These are phyloP conservation scores for Suillus placidus DNA, from an alignment of 768 basidiomycete genomes.

Conservation along the genomic window DNA sequence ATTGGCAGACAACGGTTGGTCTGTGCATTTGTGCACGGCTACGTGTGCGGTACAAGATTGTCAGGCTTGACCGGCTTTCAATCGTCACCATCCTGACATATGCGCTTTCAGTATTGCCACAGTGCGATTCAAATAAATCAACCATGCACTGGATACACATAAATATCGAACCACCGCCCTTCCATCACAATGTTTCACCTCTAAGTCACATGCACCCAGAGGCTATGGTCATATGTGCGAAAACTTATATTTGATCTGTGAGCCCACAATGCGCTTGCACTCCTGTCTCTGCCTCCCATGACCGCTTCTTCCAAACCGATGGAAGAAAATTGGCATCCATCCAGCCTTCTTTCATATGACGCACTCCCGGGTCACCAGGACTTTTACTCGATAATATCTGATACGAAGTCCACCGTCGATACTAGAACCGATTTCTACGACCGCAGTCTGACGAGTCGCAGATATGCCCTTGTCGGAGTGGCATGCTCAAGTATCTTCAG, in stretches of 20 bases:
- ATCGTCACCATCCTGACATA: background rate
- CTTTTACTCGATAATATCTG: constrained; percentile 27
- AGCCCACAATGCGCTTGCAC: background rate
- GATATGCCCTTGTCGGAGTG: constrained; percentile 27
- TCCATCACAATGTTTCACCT: background rate
- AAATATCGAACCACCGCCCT: background rate
- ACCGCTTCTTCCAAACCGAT: background rate
- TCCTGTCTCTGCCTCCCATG: background rate
- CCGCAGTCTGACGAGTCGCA: constrained; percentile 28
- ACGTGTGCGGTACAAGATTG: too few species aligned
- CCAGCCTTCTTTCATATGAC: background rate
- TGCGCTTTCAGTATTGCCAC: background rate
- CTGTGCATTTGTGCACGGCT: too few species aligned
- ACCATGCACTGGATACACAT: background rate
- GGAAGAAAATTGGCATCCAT: background rate
- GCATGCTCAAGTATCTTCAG: constrained; percentile 26
- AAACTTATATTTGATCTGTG: background rate
- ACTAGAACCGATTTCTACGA: constrained; percentile 32
- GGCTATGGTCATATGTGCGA: background rate
- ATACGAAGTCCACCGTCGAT: constrained; percentile 19
- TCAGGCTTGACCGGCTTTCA: too few species aligned
- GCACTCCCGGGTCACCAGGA: background rate
- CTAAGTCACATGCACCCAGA: background rate
- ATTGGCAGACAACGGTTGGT: too few species aligned
- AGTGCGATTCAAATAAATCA: background rate